These are phyloP conservation scores for Aspergillus cavernicola DNA, from an alignment of 495 filamentous ascomycete species.

Conservation along the genomic window DNA sequence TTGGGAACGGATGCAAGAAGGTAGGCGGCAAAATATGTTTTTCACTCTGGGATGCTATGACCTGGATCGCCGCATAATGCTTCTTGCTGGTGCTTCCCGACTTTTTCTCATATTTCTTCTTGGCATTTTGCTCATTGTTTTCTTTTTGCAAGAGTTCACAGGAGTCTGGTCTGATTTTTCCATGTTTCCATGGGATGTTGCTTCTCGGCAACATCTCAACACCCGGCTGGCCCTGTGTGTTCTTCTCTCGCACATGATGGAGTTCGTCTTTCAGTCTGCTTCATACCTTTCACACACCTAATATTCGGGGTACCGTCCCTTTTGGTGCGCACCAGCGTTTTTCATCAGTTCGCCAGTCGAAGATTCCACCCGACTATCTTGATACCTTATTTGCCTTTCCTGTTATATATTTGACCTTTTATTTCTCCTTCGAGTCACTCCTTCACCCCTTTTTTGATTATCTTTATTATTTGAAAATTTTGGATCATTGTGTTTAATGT, in stretches of 20 bases:
- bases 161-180: slow-evolving; percentile 48
- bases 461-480: slow-evolving; percentile 6
- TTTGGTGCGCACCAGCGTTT: slow-evolving; percentile 30
- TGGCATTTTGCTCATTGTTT: slow-evolving; percentile 16
- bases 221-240: slow-evolving; percentile 53
- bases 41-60: slow-evolving; percentile 24
- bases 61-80: slow-evolving; percentile 34
- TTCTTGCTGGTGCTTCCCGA: slow-evolving; percentile 36
- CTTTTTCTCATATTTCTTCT: slow-evolving; percentile 25
- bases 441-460: slow-evolving; percentile 17
- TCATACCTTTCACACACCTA: slow-evolving; percentile 23
- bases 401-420: slow-evolving; percentile 19
- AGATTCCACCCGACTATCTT: slow-evolving; percentile 20
- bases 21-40: slow-evolving; percentile 35
- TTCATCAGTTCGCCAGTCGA: slow-evolving; percentile 21
- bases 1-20: slow-evolving; percentile 34
- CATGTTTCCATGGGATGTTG: slow-evolving; percentile 39
- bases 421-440: slow-evolving; percentile 17
- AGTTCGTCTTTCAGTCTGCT: slow-evolving; percentile 30
- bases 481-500: slow-evolving; percentile 17
- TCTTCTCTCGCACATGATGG: slow-evolving; percentile 43
- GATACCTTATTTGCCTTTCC: slow-evolving; percentile 27
- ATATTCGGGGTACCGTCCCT: slow-evolving; percentile 17
- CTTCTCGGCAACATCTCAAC: slow-evolving; percentile 37
- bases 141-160: slow-evolving; percentile 38